Evolutionary conservation across 2,329 filamentous ascomycete species (phyloP), one percentile per base, ranked within the genome.

Genomic region (Ascochyta clinopodiicola): DNA sequence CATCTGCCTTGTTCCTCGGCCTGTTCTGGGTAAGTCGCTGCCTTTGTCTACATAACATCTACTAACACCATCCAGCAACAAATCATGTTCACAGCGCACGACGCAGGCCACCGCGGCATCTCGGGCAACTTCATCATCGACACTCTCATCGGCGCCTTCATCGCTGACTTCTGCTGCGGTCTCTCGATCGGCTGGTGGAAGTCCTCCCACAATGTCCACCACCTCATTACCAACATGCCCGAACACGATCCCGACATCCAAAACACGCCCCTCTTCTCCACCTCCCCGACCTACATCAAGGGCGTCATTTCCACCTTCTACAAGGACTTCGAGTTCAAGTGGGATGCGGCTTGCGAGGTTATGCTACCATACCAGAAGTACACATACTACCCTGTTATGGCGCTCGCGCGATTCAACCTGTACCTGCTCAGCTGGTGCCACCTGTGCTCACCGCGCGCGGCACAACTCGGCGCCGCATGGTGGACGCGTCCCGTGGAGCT

Each of bases 401-500:
- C 86, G 32, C 84, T 96, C 59, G 93, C 90, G 6, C 87, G 92
- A 34, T 93, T 96, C 80, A 96, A 96, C 72, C 84, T 96, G 15
- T 96, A 96, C 74, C 79, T 85, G 10, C 82, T 95, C 15, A 93
- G 90, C 13, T 96, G 89, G 89, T 83, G 88, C 61, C 91, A 89
- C 72, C 83, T 96, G 1, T 76, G 93, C 52, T 79, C 84, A 12
- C 86, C 88, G 10, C 85, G 88, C 51, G 89, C 89, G 0, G 89
- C 90, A 0, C 86, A 82, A 56, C 88, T 89, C 59, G 92, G 92
- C 2, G 85, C 88, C 10, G 91, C 91, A 2, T 88, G 88, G 82
- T 96, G 91, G 90, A 90, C 93, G 65, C 84, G 90, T 45, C 93
- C 86, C 79, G 79, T 95, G n/a, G 92, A 96, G 73, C 78, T 95